phyloP scores from a whole-genome alignment of 2,329 filamentous ascomycete genomes.

The Zymoseptoria brevis region DNA sequence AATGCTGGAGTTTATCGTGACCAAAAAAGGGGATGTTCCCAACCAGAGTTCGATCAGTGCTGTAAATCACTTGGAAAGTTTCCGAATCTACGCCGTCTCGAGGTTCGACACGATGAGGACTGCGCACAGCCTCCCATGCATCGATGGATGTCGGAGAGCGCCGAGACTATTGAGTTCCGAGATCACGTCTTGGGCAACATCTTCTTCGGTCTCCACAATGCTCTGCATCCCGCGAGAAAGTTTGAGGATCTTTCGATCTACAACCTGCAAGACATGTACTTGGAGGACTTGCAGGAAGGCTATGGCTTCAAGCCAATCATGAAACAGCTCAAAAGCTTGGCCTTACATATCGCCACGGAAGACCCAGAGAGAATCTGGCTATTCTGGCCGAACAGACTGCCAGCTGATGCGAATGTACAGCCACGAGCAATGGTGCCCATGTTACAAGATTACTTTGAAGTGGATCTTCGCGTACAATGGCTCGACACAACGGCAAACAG shows the following conservation, averaged over 20 bases:
- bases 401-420: background rate
- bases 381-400: no score
- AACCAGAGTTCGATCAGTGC: no score
- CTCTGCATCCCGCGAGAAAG: slow-evolving; percentile 1
- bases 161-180: background rate
- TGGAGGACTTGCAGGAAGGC: background rate
- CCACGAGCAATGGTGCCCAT: slow-evolving; percentile 13
- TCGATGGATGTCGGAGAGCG: background rate
- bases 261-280: slow-evolving; percentile 20
- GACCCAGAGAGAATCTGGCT: background rate
- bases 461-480: slow-evolving; percentile 18
- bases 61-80: no score
- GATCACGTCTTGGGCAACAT: no score
- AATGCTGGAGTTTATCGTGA: no score
- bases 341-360: slow-evolving; percentile 20
- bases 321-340: slow-evolving; percentile 12
- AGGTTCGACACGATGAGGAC: no score
- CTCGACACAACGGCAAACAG: slow-evolving; percentile 16
- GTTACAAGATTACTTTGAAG: slow-evolving; percentile 15
- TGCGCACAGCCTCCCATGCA: background rate
- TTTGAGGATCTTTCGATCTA: slow-evolving; percentile 17
- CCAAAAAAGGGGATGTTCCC: no score
- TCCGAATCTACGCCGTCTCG: no score
- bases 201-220: no score
- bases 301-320: slow-evolving; percentile 14